Base-by-base conservation (phyloP, 2,329 filamentous ascomycete genomes). In the Rhytidhysteron rufulum region DNA sequence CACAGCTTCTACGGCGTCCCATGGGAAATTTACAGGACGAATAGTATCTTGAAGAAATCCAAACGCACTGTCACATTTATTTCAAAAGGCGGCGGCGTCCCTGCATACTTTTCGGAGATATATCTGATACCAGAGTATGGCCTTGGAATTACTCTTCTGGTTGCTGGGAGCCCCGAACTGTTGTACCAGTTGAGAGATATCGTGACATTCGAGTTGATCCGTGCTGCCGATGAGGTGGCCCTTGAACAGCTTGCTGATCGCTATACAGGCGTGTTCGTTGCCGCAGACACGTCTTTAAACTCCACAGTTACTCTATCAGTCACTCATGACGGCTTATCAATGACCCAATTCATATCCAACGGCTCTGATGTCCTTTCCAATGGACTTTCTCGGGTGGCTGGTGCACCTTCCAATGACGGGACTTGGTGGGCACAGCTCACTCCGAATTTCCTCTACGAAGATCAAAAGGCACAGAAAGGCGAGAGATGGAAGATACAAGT, bases 11-110 rank as follows among this genome's bases (percentile, higher is more conserved):
- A 72, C 40, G 71, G 70, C 3, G 68, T 69, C 55, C 70, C 71
- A 0, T 75, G 69, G 66, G 71, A 74, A 48, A 73, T 70, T 0
- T 67, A 67, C 31, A 65, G 68, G 0, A 69, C 64, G 2, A 60
- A 68, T 29, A 55, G 55, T 4, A 59, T 71, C 13, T 52, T 73
- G 1, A 36, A 47, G 6, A 42, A 60, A 13, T 68, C 58, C 9
- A 51, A 46, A 4, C 55, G 68, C 10, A 58, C 66, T 0, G 60
- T 73, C 3, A 70, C 66, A 2, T 68, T 74, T 44, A 55, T 68
- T 25, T 72, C 70, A 2, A 75, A 75, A 49, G 49, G 54, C 2
- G 71, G 71, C 5, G 64, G 65, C 0, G 45, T 71, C 1, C 68
- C 68, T 2, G 66, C 65, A 2, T 75, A 74, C 36, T 51, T 50